A percentile compares a stretch with the other conserved stretches of the same genome.
Evolutionary conservation across 495 filamentous ascomycete species (phyloP).

Genomic region (Astrothelium macrocarpum): DNA sequence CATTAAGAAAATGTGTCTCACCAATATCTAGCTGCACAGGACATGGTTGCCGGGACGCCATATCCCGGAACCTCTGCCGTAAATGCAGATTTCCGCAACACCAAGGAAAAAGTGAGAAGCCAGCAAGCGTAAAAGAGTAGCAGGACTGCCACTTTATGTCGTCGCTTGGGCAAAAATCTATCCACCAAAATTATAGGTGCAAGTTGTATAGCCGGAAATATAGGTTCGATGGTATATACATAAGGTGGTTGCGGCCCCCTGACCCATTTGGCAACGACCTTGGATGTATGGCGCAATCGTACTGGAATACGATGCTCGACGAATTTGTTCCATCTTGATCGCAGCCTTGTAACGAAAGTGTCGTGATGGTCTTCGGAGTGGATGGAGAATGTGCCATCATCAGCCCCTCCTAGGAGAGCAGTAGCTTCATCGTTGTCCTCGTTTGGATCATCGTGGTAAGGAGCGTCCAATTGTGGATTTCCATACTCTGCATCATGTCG

Average conservation of each 20-base stretch:
- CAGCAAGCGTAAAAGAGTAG: slow-evolving; percentile 31
- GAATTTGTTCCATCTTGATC: background rate
- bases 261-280: slow-evolving; percentile 26
- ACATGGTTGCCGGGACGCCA: slow-evolving; percentile 36
- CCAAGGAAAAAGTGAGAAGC: slow-evolving; percentile 29
- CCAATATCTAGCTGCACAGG: slow-evolving; percentile 46
- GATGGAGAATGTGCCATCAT: slow-evolving; percentile 5
- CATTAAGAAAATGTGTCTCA: slow-evolving; percentile 24
- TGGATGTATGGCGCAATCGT: slow-evolving; percentile 21
- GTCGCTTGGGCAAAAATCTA: slow-evolving; percentile 30
- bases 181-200: slow-evolving; percentile 31
- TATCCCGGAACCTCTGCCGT: slow-evolving; percentile 29
- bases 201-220: slow-evolving; percentile 30
- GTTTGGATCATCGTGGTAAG: slow-evolving; percentile 15
- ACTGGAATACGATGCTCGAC: slow-evolving; percentile 18
- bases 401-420: background rate
- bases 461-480: background rate
- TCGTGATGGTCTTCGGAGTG: background rate
- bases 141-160: slow-evolving; percentile 28
- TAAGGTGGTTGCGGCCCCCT: slow-evolving; percentile 34
- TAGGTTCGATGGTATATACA: slow-evolving; percentile 31
- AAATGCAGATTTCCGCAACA: slow-evolving; percentile 33
- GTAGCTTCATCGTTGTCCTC: slow-evolving; percentile 12
- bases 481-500: slow-evolving; percentile 2
- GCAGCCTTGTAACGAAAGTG: background rate